These are phyloP conservation scores for Micractinium conductrix DNA, from an alignment of 139 green algal species.

Conservation along the genomic window DNA sequence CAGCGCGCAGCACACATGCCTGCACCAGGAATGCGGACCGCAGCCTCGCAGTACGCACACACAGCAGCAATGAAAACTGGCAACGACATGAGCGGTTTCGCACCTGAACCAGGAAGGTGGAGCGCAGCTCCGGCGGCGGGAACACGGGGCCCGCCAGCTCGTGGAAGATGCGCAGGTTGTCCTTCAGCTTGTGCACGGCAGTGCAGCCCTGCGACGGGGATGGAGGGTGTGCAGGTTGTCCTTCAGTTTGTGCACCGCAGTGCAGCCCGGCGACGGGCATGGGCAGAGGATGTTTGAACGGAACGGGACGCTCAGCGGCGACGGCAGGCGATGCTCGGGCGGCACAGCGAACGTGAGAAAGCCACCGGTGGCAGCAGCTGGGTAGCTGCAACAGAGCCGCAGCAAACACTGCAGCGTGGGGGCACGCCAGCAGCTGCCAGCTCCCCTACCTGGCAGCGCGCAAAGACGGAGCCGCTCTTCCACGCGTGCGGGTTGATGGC, in stretches of 20 bases:
- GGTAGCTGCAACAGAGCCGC: too few relatives aligned
- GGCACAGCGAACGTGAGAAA: too few relatives aligned
- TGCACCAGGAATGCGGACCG: not conserved
- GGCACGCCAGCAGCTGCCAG: too few relatives aligned
- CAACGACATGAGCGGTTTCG: not conserved
- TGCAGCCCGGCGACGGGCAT: conserved; percentile 24
- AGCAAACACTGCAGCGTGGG: too few relatives aligned
- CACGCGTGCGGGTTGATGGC: conserved; percentile 71
- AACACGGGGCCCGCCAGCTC: conserved; percentile 49
- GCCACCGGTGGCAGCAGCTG: too few relatives aligned
- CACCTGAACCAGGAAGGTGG: conserved; percentile 33
- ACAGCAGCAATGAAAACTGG: not conserved
- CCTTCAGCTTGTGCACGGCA: conserved; percentile 47
- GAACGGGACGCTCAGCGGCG: too few relatives aligned
- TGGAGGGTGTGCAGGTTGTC: conserved; percentile 51
- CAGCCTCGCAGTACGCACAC: not conserved
- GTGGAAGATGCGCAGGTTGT: conserved; percentile 53
- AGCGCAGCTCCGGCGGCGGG: conserved; percentile 45
- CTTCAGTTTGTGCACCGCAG: conserved; percentile 45
- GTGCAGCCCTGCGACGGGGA: conserved; percentile 39
- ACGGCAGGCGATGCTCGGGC: too few relatives aligned
- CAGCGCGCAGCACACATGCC: too few relatives aligned
- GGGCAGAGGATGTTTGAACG: too few relatives aligned
- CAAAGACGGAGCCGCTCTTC: conserved; percentile 67
- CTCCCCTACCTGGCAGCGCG: conserved; percentile 50